phyloP scores from a whole-genome alignment of 805 yeast genomes.

The Saccharomycopsis capsularis region DNA sequence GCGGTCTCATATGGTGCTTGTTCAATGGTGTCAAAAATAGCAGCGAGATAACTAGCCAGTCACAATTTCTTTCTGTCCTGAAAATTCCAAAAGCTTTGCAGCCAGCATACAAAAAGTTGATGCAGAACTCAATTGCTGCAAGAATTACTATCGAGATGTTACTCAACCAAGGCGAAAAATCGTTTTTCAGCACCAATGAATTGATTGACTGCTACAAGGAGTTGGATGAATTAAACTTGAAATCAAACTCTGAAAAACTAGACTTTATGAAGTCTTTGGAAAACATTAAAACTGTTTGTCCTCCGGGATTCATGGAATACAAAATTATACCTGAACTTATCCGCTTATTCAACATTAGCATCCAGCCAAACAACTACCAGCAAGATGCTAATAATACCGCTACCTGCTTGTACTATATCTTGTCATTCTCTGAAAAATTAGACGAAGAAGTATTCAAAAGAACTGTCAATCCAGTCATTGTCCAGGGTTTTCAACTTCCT shows the following conservation, averaged over 20 bases:
- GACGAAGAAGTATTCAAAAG: slow-evolving; percentile 34
- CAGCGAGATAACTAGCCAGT: slow-evolving; percentile 4
- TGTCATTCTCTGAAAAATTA: slow-evolving; percentile 28
- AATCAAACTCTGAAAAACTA: slow-evolving; percentile 47
- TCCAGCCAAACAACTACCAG: slow-evolving; percentile 13
- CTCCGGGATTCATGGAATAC: slow-evolving; percentile 50
- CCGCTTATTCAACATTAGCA: slow-evolving; percentile 32
- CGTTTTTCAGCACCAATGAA: slow-evolving; percentile 35
- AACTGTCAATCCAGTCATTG: slow-evolving; percentile 53
- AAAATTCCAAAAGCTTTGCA: slow-evolving; percentile 35
- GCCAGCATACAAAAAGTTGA: slow-evolving; percentile 34
- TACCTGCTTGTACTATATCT: slow-evolving; percentile 26
- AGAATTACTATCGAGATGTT: slow-evolving; percentile 30
- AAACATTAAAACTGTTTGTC: slow-evolving; percentile 30
- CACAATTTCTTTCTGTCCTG: slow-evolving; percentile 11
- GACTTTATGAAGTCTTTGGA: slow-evolving; percentile 34
- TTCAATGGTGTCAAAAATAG: slow-evolving; percentile 28
- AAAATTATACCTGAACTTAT: slow-evolving; percentile 67
- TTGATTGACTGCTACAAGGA: slow-evolving; percentile 47
- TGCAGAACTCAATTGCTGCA: slow-evolving; percentile 32
- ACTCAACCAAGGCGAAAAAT: slow-evolving; percentile 28
- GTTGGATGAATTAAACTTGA: slow-evolving; percentile 49
- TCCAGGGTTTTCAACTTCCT: slow-evolving; percentile 52
- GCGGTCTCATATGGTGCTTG: slow-evolving; percentile 44
- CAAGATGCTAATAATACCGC: slow-evolving; percentile 26